Evolutionary conservation across 768 basidiomycete genomes (phyloP).

Genomic region (Pleurotus djamor): DNA sequence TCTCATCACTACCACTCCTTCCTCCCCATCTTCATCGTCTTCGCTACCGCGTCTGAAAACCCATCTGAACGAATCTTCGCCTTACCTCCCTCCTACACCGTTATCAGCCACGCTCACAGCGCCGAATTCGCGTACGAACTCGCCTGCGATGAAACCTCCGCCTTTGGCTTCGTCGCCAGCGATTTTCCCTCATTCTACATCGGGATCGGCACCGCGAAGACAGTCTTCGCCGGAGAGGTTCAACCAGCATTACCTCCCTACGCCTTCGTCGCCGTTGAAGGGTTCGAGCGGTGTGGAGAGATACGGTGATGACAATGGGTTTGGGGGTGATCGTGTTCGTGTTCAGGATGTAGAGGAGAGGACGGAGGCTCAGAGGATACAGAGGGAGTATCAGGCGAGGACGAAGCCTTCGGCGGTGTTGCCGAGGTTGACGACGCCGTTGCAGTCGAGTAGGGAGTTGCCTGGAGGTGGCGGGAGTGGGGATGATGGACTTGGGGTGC

Average conservation of each 20-base stretch:
- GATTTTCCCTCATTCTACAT: background rate
- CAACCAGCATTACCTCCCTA: background rate
- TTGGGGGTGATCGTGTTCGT: background rate
- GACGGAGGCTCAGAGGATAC: background rate
- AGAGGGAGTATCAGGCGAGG: background rate
- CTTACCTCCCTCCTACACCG: background rate
- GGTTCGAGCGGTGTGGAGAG: background rate
- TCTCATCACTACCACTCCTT: background rate
- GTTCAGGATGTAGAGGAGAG: background rate
- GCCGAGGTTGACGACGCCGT: background rate
- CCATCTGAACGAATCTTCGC: background rate
- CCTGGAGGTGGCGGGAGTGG: no score
- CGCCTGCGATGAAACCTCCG: background rate
- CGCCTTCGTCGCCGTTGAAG: conserved; percentile 1
- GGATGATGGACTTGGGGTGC: no score
- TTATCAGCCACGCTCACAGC: background rate
- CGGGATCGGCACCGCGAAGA: background rate
- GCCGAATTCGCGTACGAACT: background rate
- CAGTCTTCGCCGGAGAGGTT: background rate
- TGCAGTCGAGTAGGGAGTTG: background rate
- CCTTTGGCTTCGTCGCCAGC: background rate
- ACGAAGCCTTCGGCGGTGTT: background rate
- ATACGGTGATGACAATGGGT: background rate
- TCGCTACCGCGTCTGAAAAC: background rate
- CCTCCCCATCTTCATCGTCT: background rate